phyloP scores from a whole-genome alignment of 208 protist genomes.

The Trypanosoma caninum region DNA sequence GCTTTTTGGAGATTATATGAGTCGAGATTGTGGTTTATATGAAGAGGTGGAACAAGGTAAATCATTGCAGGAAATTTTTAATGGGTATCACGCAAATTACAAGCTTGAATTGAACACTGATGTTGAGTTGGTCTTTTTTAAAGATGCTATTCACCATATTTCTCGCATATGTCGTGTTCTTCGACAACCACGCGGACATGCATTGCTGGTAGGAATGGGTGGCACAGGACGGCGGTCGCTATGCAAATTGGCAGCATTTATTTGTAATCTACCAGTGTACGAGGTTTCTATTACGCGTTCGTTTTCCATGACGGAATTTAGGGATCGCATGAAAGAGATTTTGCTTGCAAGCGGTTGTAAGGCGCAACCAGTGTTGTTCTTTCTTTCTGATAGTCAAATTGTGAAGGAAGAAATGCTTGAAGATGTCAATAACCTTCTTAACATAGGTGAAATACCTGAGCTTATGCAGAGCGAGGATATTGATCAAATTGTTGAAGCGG shows the following conservation, averaged over 20 bases:
- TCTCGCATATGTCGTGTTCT: conserved; percentile 95
- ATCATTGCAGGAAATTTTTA: conserved; percentile 50
- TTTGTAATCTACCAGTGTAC: conserved; percentile 88
- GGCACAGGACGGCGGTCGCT: conserved; percentile 96
- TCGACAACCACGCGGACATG: conserved; percentile 95
- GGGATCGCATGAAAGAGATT: conserved; percentile 91
- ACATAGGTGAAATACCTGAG: conserved; percentile 96
- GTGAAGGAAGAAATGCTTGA: conserved; percentile 95
- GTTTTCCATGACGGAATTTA: conserved; percentile 94
- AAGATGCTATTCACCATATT: conserved; percentile 95
- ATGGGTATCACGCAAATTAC: conserved; percentile 91
- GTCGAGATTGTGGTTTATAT: conserved; percentile 85
- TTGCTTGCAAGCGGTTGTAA: conserved; percentile 84
- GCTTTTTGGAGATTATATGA: conserved; percentile 92
- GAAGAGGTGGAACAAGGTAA: conserved; percentile 57
- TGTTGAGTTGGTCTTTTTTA: conserved; percentile 96
- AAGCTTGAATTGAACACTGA: conserved; percentile 91
- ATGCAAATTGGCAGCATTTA: conserved; percentile 93
- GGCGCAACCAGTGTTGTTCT: conserved; percentile 91
- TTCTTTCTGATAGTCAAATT: conserved; percentile 95
- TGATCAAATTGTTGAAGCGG: conserved; percentile 91
- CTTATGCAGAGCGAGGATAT: conserved; percentile 95
- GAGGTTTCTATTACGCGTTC: conserved; percentile 89
- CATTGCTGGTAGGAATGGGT: conserved; percentile 96
- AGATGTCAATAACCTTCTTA: conserved; percentile 98